Percentiles rank a stretch among this genome's conserved stretches.
Evolutionary conservation across 2,329 filamentous ascomycete species (phyloP).

Genomic region (Penicillium sp.): DNA sequence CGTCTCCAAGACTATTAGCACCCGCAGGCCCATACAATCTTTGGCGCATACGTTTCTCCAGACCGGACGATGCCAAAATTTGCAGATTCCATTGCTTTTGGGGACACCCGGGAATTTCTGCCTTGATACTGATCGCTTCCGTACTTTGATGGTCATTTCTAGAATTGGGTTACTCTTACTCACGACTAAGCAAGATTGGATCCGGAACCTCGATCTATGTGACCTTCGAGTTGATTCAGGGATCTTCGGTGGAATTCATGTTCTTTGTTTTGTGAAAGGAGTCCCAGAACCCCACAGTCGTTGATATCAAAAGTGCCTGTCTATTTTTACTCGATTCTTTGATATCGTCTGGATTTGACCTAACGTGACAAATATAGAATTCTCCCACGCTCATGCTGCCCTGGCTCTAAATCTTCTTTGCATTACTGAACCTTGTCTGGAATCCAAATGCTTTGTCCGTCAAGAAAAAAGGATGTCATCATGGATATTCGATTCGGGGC

Average conservation of each 20-base stretch:
- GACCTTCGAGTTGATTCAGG: neutral
- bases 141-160: neutral
- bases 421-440: neutral
- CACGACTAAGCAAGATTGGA: neutral
- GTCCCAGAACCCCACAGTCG: neutral
- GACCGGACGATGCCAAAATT: neutral
- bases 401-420: neutral
- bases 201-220: neutral
- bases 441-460: neutral
- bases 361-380: constrained; percentile 4
- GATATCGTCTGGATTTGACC: neutral
- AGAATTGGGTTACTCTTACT: no score
- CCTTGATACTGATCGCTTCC: neutral
- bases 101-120: neutral
- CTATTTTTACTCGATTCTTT: neutral
- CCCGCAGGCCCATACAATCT: neutral
- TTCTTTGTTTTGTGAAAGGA: neutral
- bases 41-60: neutral
- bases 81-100: neutral
- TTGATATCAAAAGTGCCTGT: neutral
- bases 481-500: neutral
- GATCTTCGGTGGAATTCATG: neutral
- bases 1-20: neutral
- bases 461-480: neutral
- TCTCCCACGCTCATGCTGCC: neutral